Conservation (phyloP, 345 rosid genomes). For the Microcos paniculata region DNA sequence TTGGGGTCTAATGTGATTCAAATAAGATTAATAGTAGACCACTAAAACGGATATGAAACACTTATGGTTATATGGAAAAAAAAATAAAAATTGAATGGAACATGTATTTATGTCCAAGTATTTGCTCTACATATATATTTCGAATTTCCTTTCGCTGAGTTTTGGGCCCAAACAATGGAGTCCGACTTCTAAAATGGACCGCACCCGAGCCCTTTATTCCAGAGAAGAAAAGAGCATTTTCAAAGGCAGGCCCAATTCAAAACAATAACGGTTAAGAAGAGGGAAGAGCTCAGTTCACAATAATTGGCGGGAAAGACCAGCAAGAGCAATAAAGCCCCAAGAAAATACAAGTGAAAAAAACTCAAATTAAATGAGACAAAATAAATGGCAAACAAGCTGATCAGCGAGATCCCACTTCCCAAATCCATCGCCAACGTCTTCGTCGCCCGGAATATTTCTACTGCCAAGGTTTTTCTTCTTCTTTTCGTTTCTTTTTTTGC, state of each 20-base stretch:
- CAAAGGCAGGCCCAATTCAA: background rate
- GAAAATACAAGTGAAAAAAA: background rate
- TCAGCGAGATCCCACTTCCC: constrained; percentile 62
- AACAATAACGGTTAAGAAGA: background rate
- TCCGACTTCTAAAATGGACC: background rate
- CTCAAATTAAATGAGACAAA: background rate
- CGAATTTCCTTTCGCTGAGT: no score
- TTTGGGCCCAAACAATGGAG: background rate
- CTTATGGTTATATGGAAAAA: no score
- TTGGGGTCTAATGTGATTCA: no score
- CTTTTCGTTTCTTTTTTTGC: background rate
- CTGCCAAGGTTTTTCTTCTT: constrained; percentile 53
- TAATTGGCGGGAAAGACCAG: constrained; percentile 24
- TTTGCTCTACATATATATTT: no score
- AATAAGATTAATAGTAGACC: no score
- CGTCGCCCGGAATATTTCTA: constrained; percentile 70
- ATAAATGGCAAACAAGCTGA: constrained; percentile 62
- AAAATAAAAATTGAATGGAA: no score
- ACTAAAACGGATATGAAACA: no score
- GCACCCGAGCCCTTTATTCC: background rate
- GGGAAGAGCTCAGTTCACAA: no score
- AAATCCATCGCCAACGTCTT: constrained; percentile 54
- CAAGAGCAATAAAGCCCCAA: background rate
- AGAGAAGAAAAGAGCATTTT: background rate
- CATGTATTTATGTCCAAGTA: no score